Conservation (phyloP, 371 early-diverging fungal species). For the Apophysomyces variabilis region DNA sequence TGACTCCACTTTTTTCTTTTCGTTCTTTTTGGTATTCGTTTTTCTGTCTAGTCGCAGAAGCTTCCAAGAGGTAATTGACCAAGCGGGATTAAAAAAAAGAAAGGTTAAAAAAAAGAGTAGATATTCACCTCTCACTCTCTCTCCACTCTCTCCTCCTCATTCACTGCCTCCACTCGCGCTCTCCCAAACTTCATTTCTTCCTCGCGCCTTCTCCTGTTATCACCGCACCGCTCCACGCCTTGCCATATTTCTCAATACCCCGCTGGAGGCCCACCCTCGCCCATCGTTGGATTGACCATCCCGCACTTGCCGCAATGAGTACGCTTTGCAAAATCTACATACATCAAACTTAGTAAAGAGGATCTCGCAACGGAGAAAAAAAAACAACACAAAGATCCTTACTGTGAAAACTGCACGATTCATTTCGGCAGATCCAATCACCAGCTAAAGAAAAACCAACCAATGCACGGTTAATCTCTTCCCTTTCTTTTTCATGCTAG, state of each 20-base stretch:
- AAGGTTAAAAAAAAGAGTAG: conserved; percentile 10
- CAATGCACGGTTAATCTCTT: not conserved
- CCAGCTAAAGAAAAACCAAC: conserved; percentile 7
- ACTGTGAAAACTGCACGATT: conserved; percentile 24
- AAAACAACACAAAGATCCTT: not conserved
- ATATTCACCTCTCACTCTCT: conserved; percentile 13
- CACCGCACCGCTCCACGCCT: conserved; percentile 12
- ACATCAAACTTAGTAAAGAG: not conserved
- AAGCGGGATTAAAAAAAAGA: conserved; percentile 7
- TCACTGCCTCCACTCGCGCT: conserved; percentile 12
- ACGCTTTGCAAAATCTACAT: conserved; percentile 25
- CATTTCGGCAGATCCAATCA: conserved; percentile 24
- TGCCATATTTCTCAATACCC: conserved; percentile 13
- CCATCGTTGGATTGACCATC: conserved; percentile 17
- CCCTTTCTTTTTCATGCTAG: not conserved
- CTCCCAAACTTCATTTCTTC: conserved; percentile 6
- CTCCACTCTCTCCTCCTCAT: not conserved
- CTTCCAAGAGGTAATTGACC: conserved; percentile 5
- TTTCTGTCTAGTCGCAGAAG: conserved; percentile 4
- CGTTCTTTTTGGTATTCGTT: conserved; percentile 4
- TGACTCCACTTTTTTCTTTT: not conserved
- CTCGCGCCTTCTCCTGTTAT: conserved; percentile 1
- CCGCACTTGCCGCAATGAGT: conserved; percentile 28
- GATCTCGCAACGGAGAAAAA: too few relatives aligned
- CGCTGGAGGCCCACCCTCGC: conserved; percentile 14